These are phyloP conservation scores for Calonectria pseudoturangicola DNA, from an alignment of 2,329 filamentous ascomycete species.

Conservation along the genomic window DNA sequence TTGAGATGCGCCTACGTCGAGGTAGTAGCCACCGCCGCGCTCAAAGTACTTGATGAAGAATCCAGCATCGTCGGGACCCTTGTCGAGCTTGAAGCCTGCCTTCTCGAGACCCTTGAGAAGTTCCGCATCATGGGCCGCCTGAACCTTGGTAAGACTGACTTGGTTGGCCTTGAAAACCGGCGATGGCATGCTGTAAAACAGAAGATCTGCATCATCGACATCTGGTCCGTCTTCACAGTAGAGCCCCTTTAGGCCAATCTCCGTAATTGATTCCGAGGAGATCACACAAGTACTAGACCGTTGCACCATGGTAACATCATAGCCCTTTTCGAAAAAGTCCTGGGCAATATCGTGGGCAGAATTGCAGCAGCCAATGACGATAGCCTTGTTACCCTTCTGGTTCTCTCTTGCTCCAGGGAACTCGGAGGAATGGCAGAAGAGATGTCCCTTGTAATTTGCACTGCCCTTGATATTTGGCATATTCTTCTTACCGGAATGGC, in stretches of 20 bases:
- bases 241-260: slow-evolving; percentile 60
- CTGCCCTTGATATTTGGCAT: slow-evolving; percentile 29
- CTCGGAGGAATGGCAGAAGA: slow-evolving; percentile 34
- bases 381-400: slow-evolving; percentile 72
- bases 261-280: slow-evolving; percentile 70
- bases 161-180: slow-evolving; percentile 36
- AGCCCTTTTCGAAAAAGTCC: slow-evolving; percentile 80
- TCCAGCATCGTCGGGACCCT: slow-evolving; percentile 73
- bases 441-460: slow-evolving; percentile 33
- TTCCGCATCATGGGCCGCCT: slow-evolving; percentile 61
- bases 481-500: slow-evolving; percentile 38
- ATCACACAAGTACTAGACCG: slow-evolving; percentile 79
- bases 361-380: slow-evolving; percentile 82
- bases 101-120: slow-evolving; percentile 66
- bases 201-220: slow-evolving; percentile 32
- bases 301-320: slow-evolving; percentile 81
- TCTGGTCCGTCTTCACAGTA: slow-evolving; percentile 33
- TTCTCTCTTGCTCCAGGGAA: slow-evolving; percentile 33
- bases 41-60: slow-evolving; percentile 79
- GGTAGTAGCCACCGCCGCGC: slow-evolving; percentile 81
- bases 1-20: slow-evolving; percentile 78
- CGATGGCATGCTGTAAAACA: slow-evolving; percentile 34
- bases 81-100: slow-evolving; percentile 77
- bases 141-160: slow-evolving; percentile 60
- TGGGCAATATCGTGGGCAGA: slow-evolving; percentile 82